These are phyloP conservation scores for Collybia sordida DNA, from an alignment of 768 basidiomycete genomes.

Conservation along the genomic window DNA sequence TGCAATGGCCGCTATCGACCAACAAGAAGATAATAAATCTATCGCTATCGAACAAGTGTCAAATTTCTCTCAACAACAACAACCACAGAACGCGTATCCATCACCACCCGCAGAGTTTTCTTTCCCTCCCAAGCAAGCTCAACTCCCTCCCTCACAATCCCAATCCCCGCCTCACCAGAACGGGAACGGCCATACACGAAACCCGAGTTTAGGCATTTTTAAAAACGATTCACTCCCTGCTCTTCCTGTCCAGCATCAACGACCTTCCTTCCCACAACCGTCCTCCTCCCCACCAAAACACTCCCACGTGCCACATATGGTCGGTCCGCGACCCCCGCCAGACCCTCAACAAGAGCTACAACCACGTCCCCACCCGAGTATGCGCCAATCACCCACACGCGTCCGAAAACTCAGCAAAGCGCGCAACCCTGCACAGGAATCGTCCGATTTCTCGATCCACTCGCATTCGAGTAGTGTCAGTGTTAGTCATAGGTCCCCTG, in stretches of 20 bases:
- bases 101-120: constrained; percentile 1
- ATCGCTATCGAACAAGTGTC: too few species aligned
- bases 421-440: constrained; percentile 13
- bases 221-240: not conserved
- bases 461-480: constrained; percentile 2
- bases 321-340: not conserved
- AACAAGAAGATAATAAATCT: constrained; percentile 7
- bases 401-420: constrained; percentile 28
- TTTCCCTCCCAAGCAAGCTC: not conserved
- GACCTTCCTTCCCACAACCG: not conserved
- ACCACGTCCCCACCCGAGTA: not conserved
- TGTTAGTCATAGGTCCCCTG: constrained; percentile 1
- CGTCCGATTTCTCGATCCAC: constrained; percentile 4
- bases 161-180: not conserved
- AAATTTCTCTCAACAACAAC: not conserved
- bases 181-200: not conserved
- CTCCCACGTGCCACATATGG: not conserved
- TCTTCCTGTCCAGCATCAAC: not conserved
- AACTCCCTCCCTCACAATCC: not conserved
- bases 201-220: not conserved
- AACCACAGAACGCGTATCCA: not conserved
- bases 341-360: not conserved
- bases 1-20: constrained; percentile 42
- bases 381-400: constrained; percentile 16
- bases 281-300: constrained; percentile 8